phyloP scores from a whole-genome alignment of 139 green algal species.

The Tetradesmus obliquus region DNA sequence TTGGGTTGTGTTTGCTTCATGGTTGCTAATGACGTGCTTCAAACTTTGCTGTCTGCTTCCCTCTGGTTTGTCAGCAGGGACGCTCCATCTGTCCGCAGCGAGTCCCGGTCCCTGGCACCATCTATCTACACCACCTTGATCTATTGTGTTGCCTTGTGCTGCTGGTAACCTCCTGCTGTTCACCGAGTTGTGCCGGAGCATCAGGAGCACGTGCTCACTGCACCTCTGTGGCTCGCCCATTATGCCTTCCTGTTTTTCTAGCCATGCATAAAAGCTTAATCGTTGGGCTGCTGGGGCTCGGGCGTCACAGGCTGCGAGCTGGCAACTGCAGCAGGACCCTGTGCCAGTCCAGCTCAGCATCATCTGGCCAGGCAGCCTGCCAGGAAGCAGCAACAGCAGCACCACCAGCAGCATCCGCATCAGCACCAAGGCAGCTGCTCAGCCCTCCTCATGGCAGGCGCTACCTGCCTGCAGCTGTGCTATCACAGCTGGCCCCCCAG shows the following conservation, averaged over 20 bases:
- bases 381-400: not conserved
- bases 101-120: not conserved
- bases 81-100: not conserved
- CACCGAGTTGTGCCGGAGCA: not conserved
- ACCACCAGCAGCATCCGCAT: not conserved
- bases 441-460: not conserved
- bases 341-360: not conserved
- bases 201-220: not conserved
- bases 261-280: not conserved
- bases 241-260: not conserved
- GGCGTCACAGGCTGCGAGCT: not conserved
- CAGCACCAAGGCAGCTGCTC: not conserved
- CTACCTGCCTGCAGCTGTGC: constrained; percentile 4
- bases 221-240: not conserved
- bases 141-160: not conserved
- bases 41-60: not conserved
- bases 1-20: not conserved
- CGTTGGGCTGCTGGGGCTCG: not conserved
- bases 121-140: not conserved
- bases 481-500: not conserved
- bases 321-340: not conserved
- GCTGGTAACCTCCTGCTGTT: not conserved
- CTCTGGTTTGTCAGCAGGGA: not conserved
- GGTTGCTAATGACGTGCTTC: not conserved
- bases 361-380: not conserved